Conservation (phyloP, 164 flowering plant genomes). For the Sedum album region DNA sequence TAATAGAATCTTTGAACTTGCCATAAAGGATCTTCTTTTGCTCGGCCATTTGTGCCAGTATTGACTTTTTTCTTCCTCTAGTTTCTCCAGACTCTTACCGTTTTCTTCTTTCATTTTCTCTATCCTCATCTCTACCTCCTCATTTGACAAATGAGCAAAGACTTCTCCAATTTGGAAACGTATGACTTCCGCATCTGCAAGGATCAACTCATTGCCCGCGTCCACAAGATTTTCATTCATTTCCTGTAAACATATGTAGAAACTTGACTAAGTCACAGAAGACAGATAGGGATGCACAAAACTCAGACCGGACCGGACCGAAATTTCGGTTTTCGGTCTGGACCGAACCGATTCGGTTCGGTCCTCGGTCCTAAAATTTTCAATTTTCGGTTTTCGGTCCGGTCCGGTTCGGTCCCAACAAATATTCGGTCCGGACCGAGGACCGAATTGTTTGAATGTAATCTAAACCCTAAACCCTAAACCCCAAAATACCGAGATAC, state of each 20-base stretch:
- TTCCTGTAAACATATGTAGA: constrained; percentile 37
- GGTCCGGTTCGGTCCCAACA: too few relatives aligned
- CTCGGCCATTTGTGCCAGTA: constrained; percentile 79
- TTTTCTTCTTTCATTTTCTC: constrained; percentile 73
- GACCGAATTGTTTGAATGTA: too few relatives aligned
- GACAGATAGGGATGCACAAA: too few relatives aligned
- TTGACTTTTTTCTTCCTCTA: constrained; percentile 73
- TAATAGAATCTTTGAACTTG: constrained; percentile 90
- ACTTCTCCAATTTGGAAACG: constrained; percentile 94
- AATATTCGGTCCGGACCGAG: too few relatives aligned
- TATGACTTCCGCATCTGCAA: constrained; percentile 78
- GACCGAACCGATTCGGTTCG: too few relatives aligned
- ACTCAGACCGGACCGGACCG: too few relatives aligned
- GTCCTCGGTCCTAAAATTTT: too few relatives aligned
- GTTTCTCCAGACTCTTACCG: constrained; percentile 53
- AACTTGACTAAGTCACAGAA: neutral
- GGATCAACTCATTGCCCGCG: constrained; percentile 90
- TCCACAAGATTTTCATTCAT: constrained; percentile 79
- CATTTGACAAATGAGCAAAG: constrained; percentile 80
- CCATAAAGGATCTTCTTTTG: constrained; percentile 82
- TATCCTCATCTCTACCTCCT: constrained; percentile 73
- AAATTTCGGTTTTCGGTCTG: too few relatives aligned
- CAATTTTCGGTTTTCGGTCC: too few relatives aligned
- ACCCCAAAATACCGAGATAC: too few relatives aligned
- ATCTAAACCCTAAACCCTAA: too few relatives aligned